These are phyloP conservation scores for Sporothrix curviconia DNA, from an alignment of 2,329 filamentous ascomycete species.

Conservation along the genomic window DNA sequence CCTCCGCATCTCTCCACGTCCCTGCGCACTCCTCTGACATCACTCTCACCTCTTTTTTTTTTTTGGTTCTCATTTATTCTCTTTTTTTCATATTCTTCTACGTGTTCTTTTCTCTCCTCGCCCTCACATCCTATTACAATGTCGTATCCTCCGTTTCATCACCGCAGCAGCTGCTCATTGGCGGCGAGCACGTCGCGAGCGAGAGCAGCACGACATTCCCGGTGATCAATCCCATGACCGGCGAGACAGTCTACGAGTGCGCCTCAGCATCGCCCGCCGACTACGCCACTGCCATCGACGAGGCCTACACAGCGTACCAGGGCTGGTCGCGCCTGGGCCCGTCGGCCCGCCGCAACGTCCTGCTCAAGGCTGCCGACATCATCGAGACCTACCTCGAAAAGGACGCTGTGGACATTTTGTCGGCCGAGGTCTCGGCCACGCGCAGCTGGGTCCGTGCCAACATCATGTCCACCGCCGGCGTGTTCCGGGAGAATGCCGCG, in stretches of 20 bases:
- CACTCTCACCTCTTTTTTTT: no score
- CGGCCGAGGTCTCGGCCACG: slow-evolving; percentile 28
- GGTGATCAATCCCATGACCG: slow-evolving; percentile 31
- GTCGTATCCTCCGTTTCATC: slow-evolving; percentile 12
- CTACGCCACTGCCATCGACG: slow-evolving; percentile 41
- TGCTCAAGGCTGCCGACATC: slow-evolving; percentile 56
- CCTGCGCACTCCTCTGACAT: no score
- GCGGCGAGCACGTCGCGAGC: slow-evolving; percentile 20
- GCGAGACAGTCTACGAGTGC: slow-evolving; percentile 44
- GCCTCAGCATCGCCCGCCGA: slow-evolving; percentile 48
- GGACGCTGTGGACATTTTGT: slow-evolving; percentile 23
- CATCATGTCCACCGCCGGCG: slow-evolving; percentile 28
- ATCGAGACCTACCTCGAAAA: slow-evolving; percentile 44
- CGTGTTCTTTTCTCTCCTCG: not conserved
- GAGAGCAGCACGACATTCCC: slow-evolving; percentile 23
- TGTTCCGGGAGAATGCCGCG: slow-evolving; percentile 36
- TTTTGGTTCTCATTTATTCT: no score
- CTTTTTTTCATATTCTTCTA: no score
- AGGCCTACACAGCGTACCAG: slow-evolving; percentile 52
- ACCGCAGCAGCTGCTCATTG: slow-evolving; percentile 23
- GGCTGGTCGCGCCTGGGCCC: slow-evolving; percentile 55
- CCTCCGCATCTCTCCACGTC: no score
- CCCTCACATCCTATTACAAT: not conserved
- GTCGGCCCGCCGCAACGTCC: slow-evolving; percentile 50
- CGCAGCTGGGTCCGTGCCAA: slow-evolving; percentile 32